Conservation (phyloP, 257 asterid species). For the Cordia subcordata region DNA sequence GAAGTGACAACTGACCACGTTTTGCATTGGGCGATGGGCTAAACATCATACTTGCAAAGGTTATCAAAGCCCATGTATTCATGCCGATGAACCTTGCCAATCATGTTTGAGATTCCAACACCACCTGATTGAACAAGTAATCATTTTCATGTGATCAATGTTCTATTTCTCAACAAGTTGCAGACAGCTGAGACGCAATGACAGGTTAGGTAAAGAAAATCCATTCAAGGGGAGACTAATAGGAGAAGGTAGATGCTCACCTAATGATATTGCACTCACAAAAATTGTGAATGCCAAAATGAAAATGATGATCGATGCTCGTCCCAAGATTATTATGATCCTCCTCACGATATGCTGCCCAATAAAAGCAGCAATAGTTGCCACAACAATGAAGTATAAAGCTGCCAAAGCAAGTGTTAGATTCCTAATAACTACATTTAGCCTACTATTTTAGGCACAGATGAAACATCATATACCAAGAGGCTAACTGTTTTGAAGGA, state of each 20-base stretch:
- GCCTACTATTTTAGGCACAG: neutral
- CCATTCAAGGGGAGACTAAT: neutral
- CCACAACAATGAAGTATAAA: conserved; percentile 60
- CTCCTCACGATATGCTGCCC: conserved; percentile 86
- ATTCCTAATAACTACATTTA: neutral
- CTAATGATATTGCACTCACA: conserved; percentile 86
- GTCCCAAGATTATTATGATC: conserved; percentile 60
- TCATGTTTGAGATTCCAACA: conserved; percentile 87
- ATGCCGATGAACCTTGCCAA: conserved; percentile 59
- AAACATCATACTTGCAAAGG: conserved; percentile 70
- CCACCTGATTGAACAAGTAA: conserved; percentile 53
- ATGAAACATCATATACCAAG: neutral
- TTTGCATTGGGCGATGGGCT: neutral
- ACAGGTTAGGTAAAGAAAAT: neutral
- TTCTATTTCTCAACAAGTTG: neutral
- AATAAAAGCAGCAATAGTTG: conserved; percentile 70
- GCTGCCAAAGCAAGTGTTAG: conserved; percentile 39
- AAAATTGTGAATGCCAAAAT: conserved; percentile 86
- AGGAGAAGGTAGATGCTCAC: conserved; percentile 25
- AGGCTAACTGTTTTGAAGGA: neutral
- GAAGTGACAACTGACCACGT: no score
- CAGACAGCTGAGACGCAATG: no score
- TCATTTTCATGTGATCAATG: neutral
- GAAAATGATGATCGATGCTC: conserved; percentile 92
- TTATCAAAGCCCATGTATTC: conserved; percentile 96